Conservation (phyloP, 2,329 filamentous ascomycete species). For the Paraconiothyrium brasiliense region DNA sequence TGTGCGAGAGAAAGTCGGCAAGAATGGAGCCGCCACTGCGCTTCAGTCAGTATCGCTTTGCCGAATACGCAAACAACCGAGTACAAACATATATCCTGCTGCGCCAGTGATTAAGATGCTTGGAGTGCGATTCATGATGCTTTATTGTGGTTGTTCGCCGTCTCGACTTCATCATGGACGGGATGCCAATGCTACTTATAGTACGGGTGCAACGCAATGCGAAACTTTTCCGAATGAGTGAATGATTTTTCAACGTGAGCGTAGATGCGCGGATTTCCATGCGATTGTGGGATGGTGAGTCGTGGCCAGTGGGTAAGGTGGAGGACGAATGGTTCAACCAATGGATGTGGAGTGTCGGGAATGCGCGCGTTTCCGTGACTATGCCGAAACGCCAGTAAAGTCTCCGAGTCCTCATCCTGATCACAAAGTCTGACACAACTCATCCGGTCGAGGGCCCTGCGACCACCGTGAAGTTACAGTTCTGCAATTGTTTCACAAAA, state of each 20-base stretch:
- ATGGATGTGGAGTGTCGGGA: background rate
- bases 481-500: background rate
- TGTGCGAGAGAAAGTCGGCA: constrained; percentile 18
- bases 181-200: background rate
- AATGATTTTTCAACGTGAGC: background rate
- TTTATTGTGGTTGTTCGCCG: background rate
- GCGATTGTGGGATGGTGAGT: background rate
- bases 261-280: constrained; percentile 3
- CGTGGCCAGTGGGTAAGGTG: background rate
- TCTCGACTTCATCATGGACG: background rate
- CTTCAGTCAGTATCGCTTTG: constrained; percentile 6
- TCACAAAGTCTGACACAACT: background rate
- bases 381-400: background rate
- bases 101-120: constrained; percentile 28
- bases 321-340: background rate
- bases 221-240: background rate
- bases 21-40: constrained; percentile 24
- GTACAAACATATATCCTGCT: constrained; percentile 25
- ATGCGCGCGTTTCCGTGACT: background rate
- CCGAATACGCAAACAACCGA: background rate
- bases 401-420: background rate
- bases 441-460: background rate
- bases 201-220: background rate
- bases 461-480: background rate
- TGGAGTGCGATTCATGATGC: constrained; percentile 12